These are phyloP conservation scores for Colletotrichum shisoi DNA, from an alignment of 2,329 filamentous ascomycete genomes.

Conservation along the genomic window DNA sequence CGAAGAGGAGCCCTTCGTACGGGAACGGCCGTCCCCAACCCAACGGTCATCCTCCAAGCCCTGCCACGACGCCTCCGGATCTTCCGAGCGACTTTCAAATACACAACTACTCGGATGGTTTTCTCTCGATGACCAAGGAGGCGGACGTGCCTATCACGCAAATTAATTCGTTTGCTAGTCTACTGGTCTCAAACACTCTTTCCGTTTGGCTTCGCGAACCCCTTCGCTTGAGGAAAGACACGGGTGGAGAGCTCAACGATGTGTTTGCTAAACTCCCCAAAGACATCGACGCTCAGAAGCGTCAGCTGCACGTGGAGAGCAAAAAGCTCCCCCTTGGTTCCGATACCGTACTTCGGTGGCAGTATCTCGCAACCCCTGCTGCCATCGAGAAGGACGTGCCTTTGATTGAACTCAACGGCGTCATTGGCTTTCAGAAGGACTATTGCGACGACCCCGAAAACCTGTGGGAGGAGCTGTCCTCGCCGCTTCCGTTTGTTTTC, in stretches of 20 bases:
- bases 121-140: conserved; percentile 76
- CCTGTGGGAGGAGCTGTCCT: conserved; percentile 71
- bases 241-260: conserved; percentile 70
- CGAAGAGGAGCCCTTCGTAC: conserved; percentile 70
- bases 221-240: conserved; percentile 71
- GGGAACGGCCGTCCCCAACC: conserved; percentile 68
- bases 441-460: conserved; percentile 74
- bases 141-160: conserved; percentile 66
- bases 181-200: conserved; percentile 77
- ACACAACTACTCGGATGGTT: conserved; percentile 77
- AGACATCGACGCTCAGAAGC: conserved; percentile 54
- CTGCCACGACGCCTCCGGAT: conserved; percentile 77
- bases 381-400: conserved; percentile 65
- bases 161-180: conserved; percentile 79
- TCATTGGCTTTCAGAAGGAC: conserved; percentile 75
- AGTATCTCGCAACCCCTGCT: conserved; percentile 64
- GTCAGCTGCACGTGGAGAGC: conserved; percentile 59
- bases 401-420: conserved; percentile 77
- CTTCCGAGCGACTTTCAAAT: conserved; percentile 68
- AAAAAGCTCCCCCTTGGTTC: conserved; percentile 56
- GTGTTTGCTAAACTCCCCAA: conserved; percentile 69
- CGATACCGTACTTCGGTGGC: conserved; percentile 73
- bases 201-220: conserved; percentile 81
- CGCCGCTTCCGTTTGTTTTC: conserved; percentile 77
- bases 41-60: conserved; percentile 71